Conservation (phyloP, 306 rosid species). For the Dryas drummondii region DNA sequence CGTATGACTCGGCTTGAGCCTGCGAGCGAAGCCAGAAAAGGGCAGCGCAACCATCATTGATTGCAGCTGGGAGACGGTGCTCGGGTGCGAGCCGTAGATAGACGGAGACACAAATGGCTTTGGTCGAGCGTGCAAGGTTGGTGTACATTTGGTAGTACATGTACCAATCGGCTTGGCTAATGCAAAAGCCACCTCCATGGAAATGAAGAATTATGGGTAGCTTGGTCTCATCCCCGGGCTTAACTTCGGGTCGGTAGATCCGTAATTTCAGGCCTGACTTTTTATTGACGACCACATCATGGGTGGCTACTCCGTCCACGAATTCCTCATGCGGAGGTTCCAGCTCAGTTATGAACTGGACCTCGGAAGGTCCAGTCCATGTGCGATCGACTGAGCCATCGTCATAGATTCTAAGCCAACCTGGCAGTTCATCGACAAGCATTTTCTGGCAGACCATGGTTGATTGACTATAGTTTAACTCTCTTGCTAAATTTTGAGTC, state of each 20-base stretch:
- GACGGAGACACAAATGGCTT: slow-evolving; percentile 45
- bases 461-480: background rate
- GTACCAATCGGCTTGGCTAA: slow-evolving; percentile 61
- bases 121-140: slow-evolving; percentile 27
- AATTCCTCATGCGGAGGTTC: slow-evolving; percentile 48
- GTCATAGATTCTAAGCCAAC: slow-evolving; percentile 58
- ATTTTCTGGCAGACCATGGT: slow-evolving; percentile 43
- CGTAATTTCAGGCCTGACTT: slow-evolving; percentile 34
- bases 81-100: slow-evolving; percentile 60
- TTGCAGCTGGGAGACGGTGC: slow-evolving; percentile 62
- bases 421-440: slow-evolving; percentile 51
- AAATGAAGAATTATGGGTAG: slow-evolving; percentile 55
- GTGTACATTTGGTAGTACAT: slow-evolving; percentile 56
- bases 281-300: slow-evolving; percentile 26
- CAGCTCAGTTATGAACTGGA: slow-evolving; percentile 49
- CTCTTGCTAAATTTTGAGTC: no score
- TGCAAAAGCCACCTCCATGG: slow-evolving; percentile 81
- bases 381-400: slow-evolving; percentile 74
- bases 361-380: slow-evolving; percentile 53
- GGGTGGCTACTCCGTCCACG: slow-evolving; percentile 46
- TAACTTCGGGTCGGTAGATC: slow-evolving; percentile 47
- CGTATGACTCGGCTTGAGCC: slow-evolving; percentile 31
- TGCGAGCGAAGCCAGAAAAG: slow-evolving; percentile 55
- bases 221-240: background rate
- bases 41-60: slow-evolving; percentile 40